Conservation (phyloP, 2,329 filamentous ascomycete species). For the Rhexocercosporidium sp. region DNA sequence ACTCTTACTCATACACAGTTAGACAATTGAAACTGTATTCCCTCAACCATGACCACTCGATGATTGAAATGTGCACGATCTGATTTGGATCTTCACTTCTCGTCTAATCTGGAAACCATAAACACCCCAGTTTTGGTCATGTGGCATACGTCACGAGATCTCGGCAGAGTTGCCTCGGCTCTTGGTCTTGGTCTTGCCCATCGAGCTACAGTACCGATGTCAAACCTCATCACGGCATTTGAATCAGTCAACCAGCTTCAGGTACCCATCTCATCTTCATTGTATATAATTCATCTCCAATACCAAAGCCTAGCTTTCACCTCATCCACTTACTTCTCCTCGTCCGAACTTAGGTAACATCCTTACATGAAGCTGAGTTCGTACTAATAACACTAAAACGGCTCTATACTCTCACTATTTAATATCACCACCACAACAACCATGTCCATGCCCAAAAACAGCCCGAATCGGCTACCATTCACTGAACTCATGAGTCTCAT, state of each 20-base stretch:
- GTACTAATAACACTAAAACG: too few relatives aligned
- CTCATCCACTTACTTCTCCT: too few relatives aligned
- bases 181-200: not conserved
- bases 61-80: not conserved
- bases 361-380: too few relatives aligned
- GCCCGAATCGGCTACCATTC: conserved; percentile 5
- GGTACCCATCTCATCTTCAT: not conserved
- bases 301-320: not conserved
- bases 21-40: not conserved
- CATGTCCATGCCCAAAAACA: not conserved
- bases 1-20: conserved; percentile 1
- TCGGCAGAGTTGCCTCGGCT: not conserved
- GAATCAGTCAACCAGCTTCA: not conserved
- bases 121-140: not conserved
- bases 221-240: not conserved
- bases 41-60: not conserved
- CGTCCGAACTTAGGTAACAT: too few relatives aligned
- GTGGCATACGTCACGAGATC: not conserved
- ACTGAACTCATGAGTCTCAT: conserved; percentile 13
- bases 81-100: not conserved
- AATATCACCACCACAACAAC: not conserved
- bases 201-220: not conserved
- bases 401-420: too few relatives aligned
- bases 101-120: not conserved
- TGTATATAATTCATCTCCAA: not conserved